Evolutionary conservation across 495 filamentous ascomycete genomes (phyloP), one percentile per base, ranked within the genome.

Genomic region (Neurospora sp.): DNA sequence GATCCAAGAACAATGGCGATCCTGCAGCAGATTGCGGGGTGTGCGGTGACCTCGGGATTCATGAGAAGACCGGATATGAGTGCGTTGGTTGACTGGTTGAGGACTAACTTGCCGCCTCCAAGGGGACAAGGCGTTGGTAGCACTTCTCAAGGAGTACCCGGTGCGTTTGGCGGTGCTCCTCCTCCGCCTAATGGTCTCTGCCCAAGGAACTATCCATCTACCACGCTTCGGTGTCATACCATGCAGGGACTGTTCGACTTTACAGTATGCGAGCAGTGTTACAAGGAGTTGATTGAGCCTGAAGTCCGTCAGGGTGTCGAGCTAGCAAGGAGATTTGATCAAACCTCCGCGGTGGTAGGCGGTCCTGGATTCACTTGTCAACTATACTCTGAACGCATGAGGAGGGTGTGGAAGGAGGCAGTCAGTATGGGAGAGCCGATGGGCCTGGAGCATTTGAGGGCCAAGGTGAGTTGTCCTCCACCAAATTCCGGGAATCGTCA

Each of bases 181-280:
- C 72, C 59, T 18, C 72, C 8, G 9, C 35, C 69, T 14, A 62
- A 39, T 11, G 69, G 46, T 11, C 37, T 73, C 16, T 75, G 74
- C 16, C 74, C 74, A 4, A 70, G 69, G n/a, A 69, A 71, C 23
- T 44, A 18, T 16, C 71, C 54, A 0, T 72, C 39, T 6, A 71
- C 72, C 1, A 66, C 48, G 8, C 41, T 59, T 48, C 70, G 62
- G 70, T 76, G 74, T 31, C 59, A 73, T 23, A 76, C 72, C 39
- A 73, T 76, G 72, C 74, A 69, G 31, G 54, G 70, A 0, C 42
- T 76, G 1, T 59, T 70, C 9, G 70, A 76, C 20, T 72, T 76
- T 14, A 72, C 74, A 0, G 74, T 72, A 1, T 76, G 72, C 44
- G 74, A 73, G 72, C 48, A 71, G 54, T 76, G 72, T 31, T 76